These are phyloP conservation scores for Lipomyces chichibuensis DNA, from an alignment of 805 yeast genomes.

Conservation along the genomic window DNA sequence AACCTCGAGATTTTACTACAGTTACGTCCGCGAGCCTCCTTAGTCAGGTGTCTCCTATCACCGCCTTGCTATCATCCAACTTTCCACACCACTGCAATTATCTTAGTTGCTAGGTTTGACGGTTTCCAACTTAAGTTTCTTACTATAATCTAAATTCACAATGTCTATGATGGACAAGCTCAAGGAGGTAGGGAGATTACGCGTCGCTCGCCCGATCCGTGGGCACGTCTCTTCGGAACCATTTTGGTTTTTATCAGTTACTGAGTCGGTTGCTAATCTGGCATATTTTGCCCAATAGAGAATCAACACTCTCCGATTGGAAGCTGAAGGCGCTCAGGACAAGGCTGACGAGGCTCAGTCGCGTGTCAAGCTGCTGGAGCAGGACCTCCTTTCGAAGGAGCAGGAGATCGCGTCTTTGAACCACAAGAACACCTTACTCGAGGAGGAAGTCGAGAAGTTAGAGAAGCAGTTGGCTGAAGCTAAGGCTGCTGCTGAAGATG, in stretches of 20 bases:
- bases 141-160: neutral
- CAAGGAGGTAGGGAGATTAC: constrained; percentile 50
- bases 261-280: neutral
- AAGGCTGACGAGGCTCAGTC: constrained; percentile 84
- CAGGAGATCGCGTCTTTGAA: constrained; percentile 91
- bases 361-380: constrained; percentile 87
- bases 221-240: neutral
- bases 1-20: no score
- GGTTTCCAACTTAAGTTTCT: neutral
- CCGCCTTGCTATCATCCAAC: neutral
- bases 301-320: constrained; percentile 84
- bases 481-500: constrained; percentile 87
- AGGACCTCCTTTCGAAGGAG: constrained; percentile 88
- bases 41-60: neutral
- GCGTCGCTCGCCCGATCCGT: neutral
- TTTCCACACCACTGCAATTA: neutral
- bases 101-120: neutral
- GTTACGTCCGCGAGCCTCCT: neutral
- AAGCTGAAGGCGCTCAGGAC: constrained; percentile 97
- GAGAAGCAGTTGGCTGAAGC: constrained; percentile 73
- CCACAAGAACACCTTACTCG: constrained; percentile 87
- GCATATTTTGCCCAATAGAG: constrained; percentile 52
- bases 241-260: neutral
- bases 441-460: constrained; percentile 72
- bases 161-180: constrained; percentile 52